Evolutionary conservation across 495 filamentous ascomycete genomes (phyloP).

Genomic region (Penicillium desertorum): DNA sequence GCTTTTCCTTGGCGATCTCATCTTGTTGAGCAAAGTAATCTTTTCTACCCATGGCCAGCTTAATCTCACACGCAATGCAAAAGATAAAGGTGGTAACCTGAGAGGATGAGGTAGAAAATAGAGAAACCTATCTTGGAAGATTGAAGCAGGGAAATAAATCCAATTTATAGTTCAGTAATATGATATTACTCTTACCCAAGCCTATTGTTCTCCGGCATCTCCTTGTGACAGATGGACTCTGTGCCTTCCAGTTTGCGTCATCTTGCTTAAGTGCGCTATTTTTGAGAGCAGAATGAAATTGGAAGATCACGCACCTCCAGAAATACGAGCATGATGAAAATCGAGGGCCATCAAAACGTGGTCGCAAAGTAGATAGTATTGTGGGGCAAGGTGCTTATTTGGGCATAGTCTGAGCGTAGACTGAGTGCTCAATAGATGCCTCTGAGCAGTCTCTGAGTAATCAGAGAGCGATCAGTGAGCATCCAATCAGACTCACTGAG

Average conservation of each 20-base stretch:
- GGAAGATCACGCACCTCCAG: too few species aligned
- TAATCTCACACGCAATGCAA: background rate
- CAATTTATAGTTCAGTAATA: slow-evolving; percentile 5
- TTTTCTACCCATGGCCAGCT: slow-evolving; percentile 16
- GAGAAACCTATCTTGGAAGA: background rate
- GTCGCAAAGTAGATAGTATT: too few species aligned
- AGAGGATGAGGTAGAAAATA: background rate
- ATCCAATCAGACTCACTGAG: too few species aligned
- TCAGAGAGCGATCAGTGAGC: background rate
- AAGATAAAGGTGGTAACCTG: too few species aligned
- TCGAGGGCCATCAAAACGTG: too few species aligned
- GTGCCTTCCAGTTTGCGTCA: slow-evolving; percentile 5
- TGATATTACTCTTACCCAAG: background rate
- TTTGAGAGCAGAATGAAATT: background rate
- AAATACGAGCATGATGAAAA: too few species aligned
- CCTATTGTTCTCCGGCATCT: background rate
- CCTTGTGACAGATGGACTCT: background rate
- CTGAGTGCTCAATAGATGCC: slow-evolving; percentile 14
- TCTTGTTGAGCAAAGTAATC: slow-evolving; percentile 17
- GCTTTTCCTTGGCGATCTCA: slow-evolving; percentile 11
- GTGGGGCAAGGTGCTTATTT: too few species aligned
- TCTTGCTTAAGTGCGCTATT: background rate
- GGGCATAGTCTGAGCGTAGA: background rate
- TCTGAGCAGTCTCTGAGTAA: slow-evolving; percentile 8
- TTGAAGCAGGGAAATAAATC: background rate